Percentiles rank a stretch among this genome's conserved stretches.
These are phyloP conservation scores for Suillus lakei DNA, from an alignment of 768 basidiomycete genomes.

Conservation along the genomic window DNA sequence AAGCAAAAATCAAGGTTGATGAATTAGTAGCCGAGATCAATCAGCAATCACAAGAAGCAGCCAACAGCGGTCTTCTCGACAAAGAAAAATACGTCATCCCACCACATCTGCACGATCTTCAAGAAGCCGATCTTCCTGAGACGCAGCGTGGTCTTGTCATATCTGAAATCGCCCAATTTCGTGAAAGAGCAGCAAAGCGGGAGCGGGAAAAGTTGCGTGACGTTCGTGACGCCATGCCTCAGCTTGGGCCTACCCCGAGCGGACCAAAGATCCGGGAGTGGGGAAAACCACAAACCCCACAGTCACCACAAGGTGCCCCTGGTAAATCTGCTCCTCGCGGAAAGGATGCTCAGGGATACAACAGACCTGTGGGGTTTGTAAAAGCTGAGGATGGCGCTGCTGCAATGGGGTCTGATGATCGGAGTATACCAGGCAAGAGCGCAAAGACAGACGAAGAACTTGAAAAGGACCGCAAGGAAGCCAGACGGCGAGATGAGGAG, in stretches of 20 bases:
- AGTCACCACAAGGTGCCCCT: slow-evolving; percentile 38
- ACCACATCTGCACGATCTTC: slow-evolving; percentile 95
- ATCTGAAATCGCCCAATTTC: slow-evolving; percentile 94
- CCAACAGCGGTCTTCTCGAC: slow-evolving; percentile 74
- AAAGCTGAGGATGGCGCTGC: slow-evolving; percentile 59
- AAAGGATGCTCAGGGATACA: slow-evolving; percentile 76
- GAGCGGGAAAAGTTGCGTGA: slow-evolving; percentile 90
- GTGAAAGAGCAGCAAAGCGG: slow-evolving; percentile 90
- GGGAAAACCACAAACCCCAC: slow-evolving; percentile 59
- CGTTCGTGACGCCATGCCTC: slow-evolving; percentile 61
- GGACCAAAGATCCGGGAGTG: slow-evolving; percentile 81
- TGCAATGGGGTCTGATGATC: slow-evolving; percentile 39
- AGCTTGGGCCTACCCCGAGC: slow-evolving; percentile 52
- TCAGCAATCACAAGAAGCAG: slow-evolving; percentile 72
- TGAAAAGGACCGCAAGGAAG: slow-evolving; percentile 81
- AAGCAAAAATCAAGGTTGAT: slow-evolving; percentile 68
- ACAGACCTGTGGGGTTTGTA: slow-evolving; percentile 84
- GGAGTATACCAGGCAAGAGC: slow-evolving; percentile 36
- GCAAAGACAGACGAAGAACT: slow-evolving; percentile 87
- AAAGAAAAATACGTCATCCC: slow-evolving; percentile 91
- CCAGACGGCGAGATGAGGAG: slow-evolving; percentile 78
- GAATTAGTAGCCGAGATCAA: slow-evolving; percentile 74
- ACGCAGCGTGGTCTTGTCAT: slow-evolving; percentile 90
- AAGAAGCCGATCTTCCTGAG: slow-evolving; percentile 96
- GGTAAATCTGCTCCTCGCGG: slow-evolving; percentile 55